phyloP scores from a whole-genome alignment of 2,329 filamentous ascomycete genomes.

The Xylaria sp. region DNA sequence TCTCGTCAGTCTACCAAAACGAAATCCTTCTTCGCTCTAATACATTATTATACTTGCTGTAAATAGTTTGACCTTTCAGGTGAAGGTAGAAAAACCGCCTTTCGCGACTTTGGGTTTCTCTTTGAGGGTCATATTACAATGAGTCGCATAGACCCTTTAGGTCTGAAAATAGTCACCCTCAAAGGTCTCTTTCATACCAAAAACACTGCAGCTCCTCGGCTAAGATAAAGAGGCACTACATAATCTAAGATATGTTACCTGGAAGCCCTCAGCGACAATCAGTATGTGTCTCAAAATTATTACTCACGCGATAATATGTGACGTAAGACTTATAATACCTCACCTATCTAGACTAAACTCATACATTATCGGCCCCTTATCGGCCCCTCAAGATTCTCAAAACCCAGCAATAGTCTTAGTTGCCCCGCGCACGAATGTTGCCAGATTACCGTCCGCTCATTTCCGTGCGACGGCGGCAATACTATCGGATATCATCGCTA shows the following conservation, averaged over 20 bases:
- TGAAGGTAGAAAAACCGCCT: neutral
- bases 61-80: neutral
- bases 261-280: neutral
- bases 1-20: no score
- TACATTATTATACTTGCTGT: neutral
- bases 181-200: no score
- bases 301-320: constrained; percentile 23
- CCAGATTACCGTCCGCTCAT: constrained; percentile 14
- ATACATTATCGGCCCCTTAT: constrained; percentile 25
- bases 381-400: neutral
- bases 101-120: neutral
- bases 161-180: no score
- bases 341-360: constrained; percentile 6
- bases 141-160: no score
- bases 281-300: constrained; percentile 42
- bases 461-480: constrained; percentile 21
- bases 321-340: constrained; percentile 25
- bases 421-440: constrained; percentile 22
- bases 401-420: neutral
- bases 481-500: constrained; percentile 31
- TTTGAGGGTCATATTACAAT: neutral
- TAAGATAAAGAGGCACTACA: neutral
- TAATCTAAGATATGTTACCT: neutral
- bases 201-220: no score
- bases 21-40: neutral